Evolutionary conservation across 1,284 basidiomycete genomes (phyloP), one percentile per base, ranked within the genome.

Genomic region (Gastroboletus turbinatus): DNA sequence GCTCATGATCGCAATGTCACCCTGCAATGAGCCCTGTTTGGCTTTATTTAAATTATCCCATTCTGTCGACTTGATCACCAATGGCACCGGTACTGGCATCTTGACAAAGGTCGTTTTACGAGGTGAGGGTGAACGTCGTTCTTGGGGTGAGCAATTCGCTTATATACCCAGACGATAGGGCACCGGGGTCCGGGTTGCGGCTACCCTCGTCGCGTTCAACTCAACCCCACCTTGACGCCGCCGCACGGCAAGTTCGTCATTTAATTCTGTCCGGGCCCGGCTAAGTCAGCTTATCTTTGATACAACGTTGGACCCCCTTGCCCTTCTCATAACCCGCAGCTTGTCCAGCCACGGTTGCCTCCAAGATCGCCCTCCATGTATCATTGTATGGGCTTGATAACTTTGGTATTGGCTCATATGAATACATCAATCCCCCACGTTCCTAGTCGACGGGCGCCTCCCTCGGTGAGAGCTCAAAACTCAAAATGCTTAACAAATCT

Each of bases 1-100:
- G 55, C 35, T 35, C 52, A 27, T 56, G 35, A 56, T 54, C 49
- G 46, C 52, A 13, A 38, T 46, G 57, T 54, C 62, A 51, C 58
- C 52, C 55, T 62, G 59, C 46, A 60, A 56, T 56, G 50, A 39
- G 3, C 45, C 40, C 21, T 71, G 65, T 67, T 71, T 67, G 69
- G 69, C 45, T 40, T 64, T 67, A 57, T 67, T 70, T 66, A 53
- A 57, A 36, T 47, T 46, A 6, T 25, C 39, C 46, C 51, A 32
- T 61, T 55, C 61, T 46, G 60, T 32, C 5, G 14, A 16, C 53
- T 48, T 40, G 35, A 25, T 25, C 23, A 49, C 33, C n/a, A n/a
- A n/a, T 6, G 57, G 51, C 16, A 68, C 55, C 0, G 65, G 55
- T 0, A 65, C 64, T 0, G 64, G 67, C 67, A 66, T 68, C 14